These are phyloP conservation scores for Condylostoma magnum DNA, from an alignment of 169 alveolate genomes.

Conservation along the genomic window DNA sequence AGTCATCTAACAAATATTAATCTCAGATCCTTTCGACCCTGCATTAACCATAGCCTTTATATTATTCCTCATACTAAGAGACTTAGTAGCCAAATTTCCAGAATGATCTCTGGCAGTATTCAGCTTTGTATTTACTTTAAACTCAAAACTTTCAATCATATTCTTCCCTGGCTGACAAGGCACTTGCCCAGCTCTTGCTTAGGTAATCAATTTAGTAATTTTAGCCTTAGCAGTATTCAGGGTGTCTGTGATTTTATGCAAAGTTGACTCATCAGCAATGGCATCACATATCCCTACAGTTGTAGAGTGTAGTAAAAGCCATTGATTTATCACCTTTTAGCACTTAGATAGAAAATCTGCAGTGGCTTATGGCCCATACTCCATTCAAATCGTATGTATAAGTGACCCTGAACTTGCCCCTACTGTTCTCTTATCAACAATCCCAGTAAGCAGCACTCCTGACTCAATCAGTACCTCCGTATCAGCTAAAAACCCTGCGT, in stretches of 20 bases:
- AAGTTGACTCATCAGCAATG: slow-evolving; percentile 92
- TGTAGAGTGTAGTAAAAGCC: slow-evolving; percentile 96
- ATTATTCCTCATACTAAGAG: slow-evolving; percentile 93
- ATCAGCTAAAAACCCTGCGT: slow-evolving; percentile 48
- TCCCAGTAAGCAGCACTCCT: slow-evolving; percentile 96
- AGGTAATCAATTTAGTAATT: slow-evolving; percentile 51
- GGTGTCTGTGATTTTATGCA: slow-evolving; percentile 87
- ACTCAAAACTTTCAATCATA: slow-evolving; percentile 97
- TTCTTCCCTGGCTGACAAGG: slow-evolving; percentile 95
- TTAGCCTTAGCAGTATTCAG: slow-evolving; percentile 63
- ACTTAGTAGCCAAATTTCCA: slow-evolving; percentile 91
- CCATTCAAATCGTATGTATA: slow-evolving; percentile 97
- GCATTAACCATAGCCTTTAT: slow-evolving; percentile 97
- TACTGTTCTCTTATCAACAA: slow-evolving; percentile 95
- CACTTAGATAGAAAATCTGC: slow-evolving; percentile 94
- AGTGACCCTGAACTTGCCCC: slow-evolving; percentile 98
- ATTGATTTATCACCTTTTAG: slow-evolving; percentile 96
- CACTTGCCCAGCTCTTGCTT: slow-evolving; percentile 22
- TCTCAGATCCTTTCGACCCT: slow-evolving; percentile 96
- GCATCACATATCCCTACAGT: slow-evolving; percentile 99
- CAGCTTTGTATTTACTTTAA: slow-evolving; percentile 93
- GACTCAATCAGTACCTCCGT: slow-evolving; percentile 91
- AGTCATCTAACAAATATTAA: slow-evolving; percentile 97
- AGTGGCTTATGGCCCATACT: slow-evolving; percentile 96
- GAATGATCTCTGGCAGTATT: slow-evolving; percentile 95